phyloP scores from a whole-genome alignment of 179 eudicot genomes.

The Silene coronaria region DNA sequence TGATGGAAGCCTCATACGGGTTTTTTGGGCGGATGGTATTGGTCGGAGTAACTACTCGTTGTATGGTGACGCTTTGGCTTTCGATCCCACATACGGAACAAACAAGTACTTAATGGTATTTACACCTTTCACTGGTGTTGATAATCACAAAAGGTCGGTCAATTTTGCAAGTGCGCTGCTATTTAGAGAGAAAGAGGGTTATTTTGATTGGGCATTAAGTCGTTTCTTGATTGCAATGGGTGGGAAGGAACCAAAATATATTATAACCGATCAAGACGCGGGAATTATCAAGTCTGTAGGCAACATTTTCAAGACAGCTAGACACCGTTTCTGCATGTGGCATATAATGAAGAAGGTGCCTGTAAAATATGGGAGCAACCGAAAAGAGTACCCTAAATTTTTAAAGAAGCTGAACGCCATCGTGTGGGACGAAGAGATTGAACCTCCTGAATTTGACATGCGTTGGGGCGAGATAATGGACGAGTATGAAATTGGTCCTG shows the following conservation, averaged over 20 bases:
- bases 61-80: neutral
- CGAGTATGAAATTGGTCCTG: neutral
- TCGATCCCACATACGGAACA: conserved; percentile 8
- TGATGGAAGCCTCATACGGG: neutral
- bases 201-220: conserved; percentile 7
- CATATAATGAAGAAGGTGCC: neutral
- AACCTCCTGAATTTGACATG: neutral
- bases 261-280: neutral
- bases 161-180: neutral
- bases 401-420: neutral
- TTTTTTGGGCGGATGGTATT: neutral
- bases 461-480: neutral
- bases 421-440: no score
- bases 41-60: conserved; percentile 4
- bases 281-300: neutral
- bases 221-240: conserved; percentile 9
- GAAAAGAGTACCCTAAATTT: neutral
- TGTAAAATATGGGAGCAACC: neutral
- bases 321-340: neutral
- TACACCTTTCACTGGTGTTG: neutral
- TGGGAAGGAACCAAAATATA: neutral
- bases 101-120: conserved; percentile 7
- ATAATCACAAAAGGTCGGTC: neutral
- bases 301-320: neutral
- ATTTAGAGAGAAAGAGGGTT: neutral